phyloP scores from a whole-genome alignment of 345 rosid genomes.

The Acer negundo region DNA sequence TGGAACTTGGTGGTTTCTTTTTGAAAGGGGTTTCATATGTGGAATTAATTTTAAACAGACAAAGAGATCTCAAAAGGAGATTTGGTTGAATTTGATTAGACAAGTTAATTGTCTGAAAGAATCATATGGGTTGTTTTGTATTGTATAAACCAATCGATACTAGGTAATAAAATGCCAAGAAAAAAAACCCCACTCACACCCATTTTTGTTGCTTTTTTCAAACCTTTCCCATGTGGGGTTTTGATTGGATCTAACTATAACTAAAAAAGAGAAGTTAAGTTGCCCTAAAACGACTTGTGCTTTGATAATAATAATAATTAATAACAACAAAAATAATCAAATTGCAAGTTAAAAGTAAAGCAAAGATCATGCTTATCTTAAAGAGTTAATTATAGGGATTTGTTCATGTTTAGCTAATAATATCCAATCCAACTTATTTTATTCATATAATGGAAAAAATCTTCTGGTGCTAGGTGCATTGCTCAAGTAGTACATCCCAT shows the following conservation, averaged over 20 bases:
- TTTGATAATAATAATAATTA: conserved; percentile 12
- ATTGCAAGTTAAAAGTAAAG: not conserved
- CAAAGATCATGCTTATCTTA: conserved; percentile 30
- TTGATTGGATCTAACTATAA: conserved; percentile 10
- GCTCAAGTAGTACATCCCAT: too few species aligned
- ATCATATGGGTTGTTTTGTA: conserved; percentile 30
- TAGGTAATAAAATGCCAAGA: conserved; percentile 16
- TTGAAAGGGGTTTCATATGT: conserved; percentile 8
- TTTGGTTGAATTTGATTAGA: conserved; percentile 34
- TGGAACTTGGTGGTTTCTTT: not conserved
- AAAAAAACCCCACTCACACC: conserved; percentile 3
- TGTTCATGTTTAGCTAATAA: conserved; percentile 28
- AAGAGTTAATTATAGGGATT: conserved; percentile 29
- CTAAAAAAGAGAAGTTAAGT: conserved; percentile 3
- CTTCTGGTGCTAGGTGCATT: too few species aligned
- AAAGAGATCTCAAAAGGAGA: conserved; percentile 39
- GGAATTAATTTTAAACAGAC: conserved; percentile 19
- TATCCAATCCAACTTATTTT: not conserved
- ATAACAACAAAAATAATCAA: not conserved
- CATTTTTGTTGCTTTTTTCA: not conserved
- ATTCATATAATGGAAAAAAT: not conserved
- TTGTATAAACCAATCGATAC: not conserved
- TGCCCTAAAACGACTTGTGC: conserved; percentile 15
- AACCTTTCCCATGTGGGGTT: conserved; percentile 21
- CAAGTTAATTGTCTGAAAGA: conserved; percentile 16